Evolutionary conservation across 768 basidiomycete genomes (phyloP), one percentile per base, ranked within the genome.

Genomic region (Boletus subcaerulescens): DNA sequence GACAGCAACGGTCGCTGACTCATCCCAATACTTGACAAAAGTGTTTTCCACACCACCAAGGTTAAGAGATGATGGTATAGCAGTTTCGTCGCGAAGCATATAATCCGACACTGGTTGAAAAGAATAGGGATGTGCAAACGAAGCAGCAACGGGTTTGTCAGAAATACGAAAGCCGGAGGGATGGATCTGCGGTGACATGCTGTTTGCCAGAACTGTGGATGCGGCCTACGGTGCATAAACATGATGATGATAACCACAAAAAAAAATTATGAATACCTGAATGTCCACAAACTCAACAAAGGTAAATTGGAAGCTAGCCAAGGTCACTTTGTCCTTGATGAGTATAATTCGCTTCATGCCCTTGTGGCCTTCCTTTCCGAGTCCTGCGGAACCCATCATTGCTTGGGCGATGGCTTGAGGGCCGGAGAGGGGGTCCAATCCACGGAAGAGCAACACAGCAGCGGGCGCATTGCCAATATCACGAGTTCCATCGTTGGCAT

Each of bases 151-250:
- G 1, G 93, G 89, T 31, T 85, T 81, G 65, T 91, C 87, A 4
- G 90, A 90, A 45, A 98, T 96, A 9, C 91, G 81, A 73, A 98
- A 98, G 6, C 96, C 96, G n/a, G 85, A 83, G 0, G 96, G 94
- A 69, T 97, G 93, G 13, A 90, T 76, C 58, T 86, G 81, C 3
- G 91, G 80, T 39, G 91, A 92, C 85, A 97, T 90, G 8, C 85
- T 88, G n/a, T 86, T 84, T 5, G 85, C 91, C 13, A 98, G 77
- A 10, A 94, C 85, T 0, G 83, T 76, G 5, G 90, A 81, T 2
- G 96, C 93, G 18, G 91, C 87, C 92, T 98, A 38, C 38, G 31
- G 49, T 52, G 26, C 9, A 48, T 57, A 55, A 65, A 57, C 59
- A 18, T 59, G 33, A 29, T 7, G 48, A 48, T 15, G 26, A 24